Evolutionary conservation across 1,284 basidiomycete genomes (phyloP).

Genomic region (Cutaneotrichosporon arboriforme): DNA sequence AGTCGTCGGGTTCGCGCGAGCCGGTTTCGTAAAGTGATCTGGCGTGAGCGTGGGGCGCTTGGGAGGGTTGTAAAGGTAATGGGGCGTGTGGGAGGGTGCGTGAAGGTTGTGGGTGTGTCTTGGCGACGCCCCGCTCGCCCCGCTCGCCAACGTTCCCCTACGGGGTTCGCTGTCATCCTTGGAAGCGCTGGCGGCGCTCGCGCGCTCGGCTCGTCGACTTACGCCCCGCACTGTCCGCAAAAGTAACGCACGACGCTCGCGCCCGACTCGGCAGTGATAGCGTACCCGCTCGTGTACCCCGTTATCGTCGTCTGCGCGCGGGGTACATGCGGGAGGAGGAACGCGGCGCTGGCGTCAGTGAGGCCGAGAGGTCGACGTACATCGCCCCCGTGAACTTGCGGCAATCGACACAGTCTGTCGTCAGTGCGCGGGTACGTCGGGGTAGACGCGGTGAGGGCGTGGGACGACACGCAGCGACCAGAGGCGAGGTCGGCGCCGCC

Average conservation of each 20-base stretch:
- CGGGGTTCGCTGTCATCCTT: no score
- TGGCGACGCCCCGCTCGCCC: no score
- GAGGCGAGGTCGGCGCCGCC: no score
- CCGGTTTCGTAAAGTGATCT: neutral
- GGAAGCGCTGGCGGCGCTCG: no score
- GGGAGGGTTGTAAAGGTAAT: neutral
- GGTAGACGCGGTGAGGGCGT: neutral
- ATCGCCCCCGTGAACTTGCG: constrained; percentile 6
- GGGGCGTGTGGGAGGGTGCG: neutral
- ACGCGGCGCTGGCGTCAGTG: constrained; percentile 1
- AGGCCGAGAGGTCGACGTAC: neutral
- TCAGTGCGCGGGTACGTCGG: neutral
- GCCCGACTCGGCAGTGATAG: neutral
- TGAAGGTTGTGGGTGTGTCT: neutral
- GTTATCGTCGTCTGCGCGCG: neutral
- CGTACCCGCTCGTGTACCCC: neutral
- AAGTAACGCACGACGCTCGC: neutral
- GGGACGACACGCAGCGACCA: no score
- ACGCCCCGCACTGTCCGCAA: constrained; percentile 3
- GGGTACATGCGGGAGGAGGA: neutral
- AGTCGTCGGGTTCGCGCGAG: neutral
- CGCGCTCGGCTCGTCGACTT: no score
- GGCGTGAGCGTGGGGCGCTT: neutral
- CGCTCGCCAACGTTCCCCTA: no score
- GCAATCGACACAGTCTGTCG: constrained; percentile 4